Conservation (phyloP, 495 filamentous ascomycete species). For the Penicillium nucicola region DNA sequence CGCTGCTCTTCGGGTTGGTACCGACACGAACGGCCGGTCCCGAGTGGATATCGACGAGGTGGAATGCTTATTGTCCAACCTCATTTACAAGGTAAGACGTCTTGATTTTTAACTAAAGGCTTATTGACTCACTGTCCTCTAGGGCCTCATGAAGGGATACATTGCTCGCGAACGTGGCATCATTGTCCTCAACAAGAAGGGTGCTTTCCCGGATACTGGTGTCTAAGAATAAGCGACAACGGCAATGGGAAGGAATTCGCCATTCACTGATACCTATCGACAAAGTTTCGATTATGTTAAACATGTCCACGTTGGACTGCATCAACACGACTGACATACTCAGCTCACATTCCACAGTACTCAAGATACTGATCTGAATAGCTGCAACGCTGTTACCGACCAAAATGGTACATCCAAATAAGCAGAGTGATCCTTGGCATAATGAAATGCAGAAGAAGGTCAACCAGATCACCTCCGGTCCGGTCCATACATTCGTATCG, state of each 20-base stretch:
- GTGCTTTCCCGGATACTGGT: constrained; percentile 93
- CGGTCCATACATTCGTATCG: neutral
- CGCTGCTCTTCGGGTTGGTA: constrained; percentile 55
- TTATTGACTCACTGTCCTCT: constrained; percentile 10
- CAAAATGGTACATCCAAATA: too few relatives aligned
- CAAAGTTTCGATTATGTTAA: too few relatives aligned
- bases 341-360: too few relatives aligned
- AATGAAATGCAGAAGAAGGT: too few relatives aligned
- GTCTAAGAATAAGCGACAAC: constrained; percentile 49
- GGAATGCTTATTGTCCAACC: constrained; percentile 88
- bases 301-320: too few relatives aligned
- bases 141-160: constrained; percentile 97
- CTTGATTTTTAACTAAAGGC: too few relatives aligned
- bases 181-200: constrained; percentile 85
- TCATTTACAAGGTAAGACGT: constrained; percentile 88
- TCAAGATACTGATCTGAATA: too few relatives aligned
- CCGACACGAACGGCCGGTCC: constrained; percentile 52
- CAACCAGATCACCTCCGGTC: neutral
- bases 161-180: constrained; percentile 85
- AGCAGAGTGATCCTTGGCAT: too few relatives aligned
- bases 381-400: too few relatives aligned
- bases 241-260: too few relatives aligned
- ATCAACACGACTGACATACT: too few relatives aligned
- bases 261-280: too few relatives aligned
- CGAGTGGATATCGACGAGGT: constrained; percentile 86